These are phyloP conservation scores for Uncinocarpus reesii DNA, from an alignment of 2,329 filamentous ascomycete genomes.

Conservation along the genomic window DNA sequence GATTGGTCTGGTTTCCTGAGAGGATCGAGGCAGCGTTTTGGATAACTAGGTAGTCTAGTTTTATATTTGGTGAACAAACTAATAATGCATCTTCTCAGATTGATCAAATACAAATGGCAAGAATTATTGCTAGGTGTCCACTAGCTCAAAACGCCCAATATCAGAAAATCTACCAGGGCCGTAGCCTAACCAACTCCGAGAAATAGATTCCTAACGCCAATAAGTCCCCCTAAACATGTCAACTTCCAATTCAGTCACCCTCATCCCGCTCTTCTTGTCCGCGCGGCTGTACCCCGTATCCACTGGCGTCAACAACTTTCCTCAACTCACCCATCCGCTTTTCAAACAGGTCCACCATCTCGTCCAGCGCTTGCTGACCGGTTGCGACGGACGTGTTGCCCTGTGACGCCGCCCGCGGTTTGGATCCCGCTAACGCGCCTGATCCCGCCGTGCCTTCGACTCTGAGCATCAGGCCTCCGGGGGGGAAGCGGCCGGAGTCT, in stretches of 20 bases:
- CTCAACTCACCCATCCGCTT: conserved; percentile 36
- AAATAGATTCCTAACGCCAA: too few relatives aligned
- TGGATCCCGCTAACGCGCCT: conserved; percentile 17
- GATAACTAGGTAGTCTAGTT: too few relatives aligned
- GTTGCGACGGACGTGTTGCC: conserved; percentile 6
- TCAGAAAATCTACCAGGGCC: too few relatives aligned
- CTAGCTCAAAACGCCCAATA: too few relatives aligned
- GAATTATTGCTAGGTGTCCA: too few relatives aligned
- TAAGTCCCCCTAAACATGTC: too few relatives aligned
- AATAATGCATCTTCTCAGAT: too few relatives aligned
- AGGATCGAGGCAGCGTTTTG: too few relatives aligned
- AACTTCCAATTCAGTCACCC: neutral
- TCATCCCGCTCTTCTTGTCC: neutral
- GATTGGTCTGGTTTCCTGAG: too few relatives aligned
- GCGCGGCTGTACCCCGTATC: neutral
- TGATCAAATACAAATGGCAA: too few relatives aligned
- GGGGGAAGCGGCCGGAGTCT: conserved; percentile 30
- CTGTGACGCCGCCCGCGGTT: neutral
- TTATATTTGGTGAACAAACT: too few relatives aligned
- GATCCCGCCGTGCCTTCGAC: conserved; percentile 35
- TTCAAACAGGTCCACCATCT: conserved; percentile 40
- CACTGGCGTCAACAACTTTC: conserved; percentile 32
- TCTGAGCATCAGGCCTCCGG: conserved; percentile 36
- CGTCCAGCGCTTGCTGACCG: conserved; percentile 29
- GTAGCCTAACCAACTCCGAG: too few relatives aligned